phyloP scores from a whole-genome alignment of 2,329 filamentous ascomycete species.

The Pseudogymnoascus sp. region DNA sequence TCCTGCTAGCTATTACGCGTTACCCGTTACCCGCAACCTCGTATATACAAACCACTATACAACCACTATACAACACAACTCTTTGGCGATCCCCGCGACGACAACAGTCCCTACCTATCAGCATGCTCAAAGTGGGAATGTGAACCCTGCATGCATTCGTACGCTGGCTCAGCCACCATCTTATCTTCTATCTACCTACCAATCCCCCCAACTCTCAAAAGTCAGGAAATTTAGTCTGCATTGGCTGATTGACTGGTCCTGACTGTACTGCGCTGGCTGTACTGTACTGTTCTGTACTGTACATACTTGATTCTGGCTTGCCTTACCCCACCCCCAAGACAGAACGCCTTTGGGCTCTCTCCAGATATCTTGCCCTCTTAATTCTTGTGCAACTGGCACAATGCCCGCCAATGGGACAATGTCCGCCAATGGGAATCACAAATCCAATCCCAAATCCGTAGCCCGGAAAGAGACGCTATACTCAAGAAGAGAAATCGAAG shows the following conservation, averaged over 20 bases:
- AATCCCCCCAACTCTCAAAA: neutral
- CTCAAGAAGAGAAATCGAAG: slow-evolving; percentile 64
- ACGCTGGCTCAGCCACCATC: slow-evolving; percentile 1
- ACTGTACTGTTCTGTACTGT: neutral
- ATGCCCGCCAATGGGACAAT: neutral
- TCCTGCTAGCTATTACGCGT: neutral
- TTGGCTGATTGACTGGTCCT: neutral
- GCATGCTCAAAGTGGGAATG: neutral
- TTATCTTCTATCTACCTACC: neutral
- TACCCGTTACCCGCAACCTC: neutral
- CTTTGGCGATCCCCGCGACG: neutral
- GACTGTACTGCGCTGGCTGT: neutral
- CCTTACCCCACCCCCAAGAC: neutral
- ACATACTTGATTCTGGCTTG: neutral
- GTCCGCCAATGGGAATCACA: neutral
- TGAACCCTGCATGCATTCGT: slow-evolving; percentile 6
- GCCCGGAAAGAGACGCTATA: slow-evolving; percentile 33
- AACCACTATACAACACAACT: neutral
- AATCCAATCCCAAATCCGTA: neutral
- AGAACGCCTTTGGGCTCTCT: neutral
- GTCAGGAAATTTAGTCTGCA: neutral
- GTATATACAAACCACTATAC: no score
- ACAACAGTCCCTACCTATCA: neutral
- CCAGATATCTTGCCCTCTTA: neutral
- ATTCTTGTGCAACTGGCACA: slow-evolving; percentile 5